Base-by-base conservation (phyloP, 2,329 filamentous ascomycete species). In the Arthrobotrys pseudoclavata region DNA sequence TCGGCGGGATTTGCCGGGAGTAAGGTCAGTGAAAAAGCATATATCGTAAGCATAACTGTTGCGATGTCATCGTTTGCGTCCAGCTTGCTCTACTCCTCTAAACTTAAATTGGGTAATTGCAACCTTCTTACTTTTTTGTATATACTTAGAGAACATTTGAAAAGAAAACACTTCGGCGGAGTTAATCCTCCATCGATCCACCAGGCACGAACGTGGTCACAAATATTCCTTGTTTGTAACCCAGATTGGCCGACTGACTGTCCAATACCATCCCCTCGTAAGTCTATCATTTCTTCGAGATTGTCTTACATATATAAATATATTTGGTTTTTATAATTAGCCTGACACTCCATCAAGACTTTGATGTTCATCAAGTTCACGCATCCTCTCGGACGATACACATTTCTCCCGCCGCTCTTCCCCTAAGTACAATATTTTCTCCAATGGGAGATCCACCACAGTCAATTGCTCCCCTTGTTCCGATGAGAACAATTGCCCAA, bases 1-100 rank as follows among this genome's bases (percentile, higher is more conserved):
- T 10, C 29, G 68, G 20, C 13, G 40, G 31, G 61, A 71, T n/a
- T 48, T 71, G n/a, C 29, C 37, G 9, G 68, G 68, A 1, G 29
- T 71, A 34, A 71, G 57, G 68, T 71, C n/a, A 57, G 64, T 69
- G 15, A n/a, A 34, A 13, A n/a, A 53, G 12, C n/a, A 31, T 53
- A 24, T n/a, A 31, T 24, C 10, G 9, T 24, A 29, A 31, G 26
- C 50, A 10, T 6, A 29, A 22, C 22, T 13, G 24, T 53, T n/a
- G 10, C 50, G 24, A n/a, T 53, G 4, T 31, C 9, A n/a, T 31
- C 13, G 6, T 2, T 53, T 26, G 26, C 26, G 18, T 34, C 15
- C 18, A 34, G 31, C 7, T 34, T 34, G 31, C 31, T 31, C 26
- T 24, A 6, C 42, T 22, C 6, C 18, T 1, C 15, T 2, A 7